Conservation (phyloP, 116 monocot genomes). For the Thalassia testudinum region DNA sequence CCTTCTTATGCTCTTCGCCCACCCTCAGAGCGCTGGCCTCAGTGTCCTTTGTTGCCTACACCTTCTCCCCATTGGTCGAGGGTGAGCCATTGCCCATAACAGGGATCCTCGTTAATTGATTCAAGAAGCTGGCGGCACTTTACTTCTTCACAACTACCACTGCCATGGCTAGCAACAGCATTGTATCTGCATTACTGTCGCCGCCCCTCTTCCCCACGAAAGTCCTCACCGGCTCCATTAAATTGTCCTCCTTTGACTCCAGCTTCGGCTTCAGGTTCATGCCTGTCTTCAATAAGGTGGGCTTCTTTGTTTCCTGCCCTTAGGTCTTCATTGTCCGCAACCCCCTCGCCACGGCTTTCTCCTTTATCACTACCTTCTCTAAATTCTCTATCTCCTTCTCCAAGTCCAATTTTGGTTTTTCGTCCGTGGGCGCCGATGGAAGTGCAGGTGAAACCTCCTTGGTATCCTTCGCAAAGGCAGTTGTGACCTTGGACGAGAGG, state of each 20-base stretch:
- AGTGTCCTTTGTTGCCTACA: background rate
- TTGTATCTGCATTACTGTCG: no score
- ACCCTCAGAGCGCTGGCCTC: background rate
- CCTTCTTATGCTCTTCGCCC: conserved; percentile 12
- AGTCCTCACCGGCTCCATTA: background rate
- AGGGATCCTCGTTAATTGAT: conserved; percentile 36
- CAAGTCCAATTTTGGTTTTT: conserved; percentile 6
- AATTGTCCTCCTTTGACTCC: background rate
- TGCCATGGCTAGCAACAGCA: background rate
- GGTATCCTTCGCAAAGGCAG: conserved; percentile 3
- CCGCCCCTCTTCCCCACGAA: conserved; percentile 3
- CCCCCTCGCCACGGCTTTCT: conserved; percentile 7
- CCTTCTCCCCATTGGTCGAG: conserved; percentile 7
- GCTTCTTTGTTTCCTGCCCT: background rate
- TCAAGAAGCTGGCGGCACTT: conserved; percentile 42
- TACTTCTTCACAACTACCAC: conserved; percentile 25
- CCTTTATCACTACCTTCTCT: background rate
- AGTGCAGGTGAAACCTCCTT: background rate
- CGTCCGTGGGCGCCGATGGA: background rate
- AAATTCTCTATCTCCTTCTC: conserved; percentile 11
- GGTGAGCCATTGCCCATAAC: conserved; percentile 6
- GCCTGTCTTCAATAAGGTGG: background rate
- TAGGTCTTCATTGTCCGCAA: conserved; percentile 9
- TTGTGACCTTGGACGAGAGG: conserved; percentile 14
- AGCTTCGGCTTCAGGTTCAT: background rate